Conservation (phyloP, 148 eudicot species). For the Vaccinium macrocarpon region DNA sequence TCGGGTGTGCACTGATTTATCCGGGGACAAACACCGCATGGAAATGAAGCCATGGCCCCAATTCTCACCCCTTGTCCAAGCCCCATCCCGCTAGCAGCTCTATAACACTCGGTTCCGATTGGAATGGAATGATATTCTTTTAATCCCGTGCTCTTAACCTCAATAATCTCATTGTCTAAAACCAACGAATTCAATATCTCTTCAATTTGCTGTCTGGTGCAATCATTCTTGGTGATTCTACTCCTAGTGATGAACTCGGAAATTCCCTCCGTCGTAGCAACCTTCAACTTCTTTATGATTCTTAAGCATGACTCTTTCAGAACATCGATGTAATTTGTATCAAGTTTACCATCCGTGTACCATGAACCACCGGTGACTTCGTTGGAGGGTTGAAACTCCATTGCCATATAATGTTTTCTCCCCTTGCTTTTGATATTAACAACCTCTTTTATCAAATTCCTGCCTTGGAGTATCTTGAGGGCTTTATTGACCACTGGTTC, state of each 20-base stretch:
- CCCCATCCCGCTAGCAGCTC: too few relatives aligned
- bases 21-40: conserved; percentile 63
- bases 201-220: conserved; percentile 35
- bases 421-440: conserved; percentile 46
- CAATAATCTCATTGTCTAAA: conserved; percentile 53
- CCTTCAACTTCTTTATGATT: conserved; percentile 27
- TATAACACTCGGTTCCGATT: too few relatives aligned
- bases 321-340: conserved; percentile 28
- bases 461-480: conserved; percentile 39
- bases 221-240: conserved; percentile 12
- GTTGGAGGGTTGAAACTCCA: conserved; percentile 65
- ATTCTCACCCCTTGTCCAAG: too few relatives aligned
- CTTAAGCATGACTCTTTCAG: conserved; percentile 28
- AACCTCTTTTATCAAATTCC: conserved; percentile 58
- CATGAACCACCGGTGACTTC: conserved; percentile 75
- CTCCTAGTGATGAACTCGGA: conserved; percentile 24
- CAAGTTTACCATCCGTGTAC: conserved; percentile 63
- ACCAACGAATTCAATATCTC: conserved; percentile 55
- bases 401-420: conserved; percentile 54
- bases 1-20: conserved; percentile 59
- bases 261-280: conserved; percentile 48
- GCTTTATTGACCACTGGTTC: conserved; percentile 33
- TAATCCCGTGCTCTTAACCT: conserved; percentile 65
- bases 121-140: conserved; percentile 38
- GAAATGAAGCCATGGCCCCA: too few relatives aligned